Conservation (phyloP, 2,329 filamentous ascomycete genomes). For the Alternaria angustiovoidea region DNA sequence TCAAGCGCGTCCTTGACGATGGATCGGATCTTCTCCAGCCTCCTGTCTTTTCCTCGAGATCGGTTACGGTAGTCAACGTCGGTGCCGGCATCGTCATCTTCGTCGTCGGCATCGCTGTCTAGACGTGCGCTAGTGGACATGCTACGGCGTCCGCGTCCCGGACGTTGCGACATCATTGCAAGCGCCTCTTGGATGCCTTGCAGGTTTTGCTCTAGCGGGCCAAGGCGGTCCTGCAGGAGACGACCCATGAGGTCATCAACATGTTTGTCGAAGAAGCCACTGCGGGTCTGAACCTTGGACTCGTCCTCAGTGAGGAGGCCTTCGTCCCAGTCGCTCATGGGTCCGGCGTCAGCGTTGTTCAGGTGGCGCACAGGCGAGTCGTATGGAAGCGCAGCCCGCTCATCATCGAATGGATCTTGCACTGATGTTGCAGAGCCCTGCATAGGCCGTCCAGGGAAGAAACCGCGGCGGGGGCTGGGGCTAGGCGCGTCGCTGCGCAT, state of each 20-base stretch:
- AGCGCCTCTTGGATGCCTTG: conserved; percentile 77
- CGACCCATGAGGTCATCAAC: conserved; percentile 86
- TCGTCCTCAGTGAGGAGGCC: conserved; percentile 78
- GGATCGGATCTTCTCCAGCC: conserved; percentile 76
- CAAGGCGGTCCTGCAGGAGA: conserved; percentile 77
- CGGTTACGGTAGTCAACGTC: conserved; percentile 68
- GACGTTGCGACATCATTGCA: conserved; percentile 62
- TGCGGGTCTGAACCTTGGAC: conserved; percentile 80
- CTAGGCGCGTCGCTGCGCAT: conserved; percentile 76
- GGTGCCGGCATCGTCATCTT: conserved; percentile 75
- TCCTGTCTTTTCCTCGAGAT: conserved; percentile 81
- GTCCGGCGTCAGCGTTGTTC: conserved; percentile 68
- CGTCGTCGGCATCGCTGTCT: conserved; percentile 93
- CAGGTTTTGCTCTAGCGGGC: conserved; percentile 82
- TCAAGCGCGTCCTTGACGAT: conserved; percentile 70
- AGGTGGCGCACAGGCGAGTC: conserved; percentile 69
- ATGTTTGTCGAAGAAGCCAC: conserved; percentile 88
- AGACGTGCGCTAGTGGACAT: conserved; percentile 70
- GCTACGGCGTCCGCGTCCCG: conserved; percentile 67
- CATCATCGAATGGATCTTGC: conserved; percentile 69
- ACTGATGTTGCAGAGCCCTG: conserved; percentile 47
- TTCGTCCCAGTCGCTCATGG: conserved; percentile 91
- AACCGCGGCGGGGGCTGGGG: conserved; percentile 69
- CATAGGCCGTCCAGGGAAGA: conserved; percentile 32
- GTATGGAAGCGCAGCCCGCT: conserved; percentile 63